phyloP scores from a whole-genome alignment of 2,329 filamentous ascomycete genomes.

The Aspergillus fijiensis region DNA sequence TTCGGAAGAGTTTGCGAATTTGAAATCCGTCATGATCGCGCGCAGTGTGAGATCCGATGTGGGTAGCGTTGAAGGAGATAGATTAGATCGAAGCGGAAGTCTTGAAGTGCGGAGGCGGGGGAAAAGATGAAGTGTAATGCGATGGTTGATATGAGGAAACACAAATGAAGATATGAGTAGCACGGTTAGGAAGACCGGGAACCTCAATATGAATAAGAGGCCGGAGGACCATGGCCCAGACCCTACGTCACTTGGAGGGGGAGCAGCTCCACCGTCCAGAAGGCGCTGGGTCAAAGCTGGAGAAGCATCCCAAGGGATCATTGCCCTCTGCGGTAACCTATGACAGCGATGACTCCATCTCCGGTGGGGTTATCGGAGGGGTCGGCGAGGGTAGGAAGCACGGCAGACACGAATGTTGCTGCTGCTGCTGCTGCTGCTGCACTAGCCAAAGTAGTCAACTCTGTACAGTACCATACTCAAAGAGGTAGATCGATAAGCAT shows the following conservation, averaged over 20 bases:
- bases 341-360: conserved; percentile 5
- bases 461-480: neutral
- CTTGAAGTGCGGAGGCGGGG: neutral
- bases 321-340: neutral
- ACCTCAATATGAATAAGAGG: neutral
- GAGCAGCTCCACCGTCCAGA: neutral
- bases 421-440: neutral
- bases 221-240: neutral
- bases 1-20: conserved; percentile 35
- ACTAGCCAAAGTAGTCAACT: neutral
- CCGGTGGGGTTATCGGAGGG: conserved; percentile 2
- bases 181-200: neutral
- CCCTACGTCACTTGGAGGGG: neutral
- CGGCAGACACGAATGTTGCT: neutral
- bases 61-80: neutral
- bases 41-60: neutral
- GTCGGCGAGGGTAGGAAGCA: neutral
- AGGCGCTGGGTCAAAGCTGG: neutral
- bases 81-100: neutral
- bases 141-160: neutral
- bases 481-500: neutral
- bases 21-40: conserved; percentile 33
- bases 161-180: neutral
- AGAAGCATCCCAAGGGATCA: neutral
- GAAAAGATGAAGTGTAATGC: neutral